Conservation (phyloP, 768 basidiomycete genomes). For the Psilocybe subaeruginosa region DNA sequence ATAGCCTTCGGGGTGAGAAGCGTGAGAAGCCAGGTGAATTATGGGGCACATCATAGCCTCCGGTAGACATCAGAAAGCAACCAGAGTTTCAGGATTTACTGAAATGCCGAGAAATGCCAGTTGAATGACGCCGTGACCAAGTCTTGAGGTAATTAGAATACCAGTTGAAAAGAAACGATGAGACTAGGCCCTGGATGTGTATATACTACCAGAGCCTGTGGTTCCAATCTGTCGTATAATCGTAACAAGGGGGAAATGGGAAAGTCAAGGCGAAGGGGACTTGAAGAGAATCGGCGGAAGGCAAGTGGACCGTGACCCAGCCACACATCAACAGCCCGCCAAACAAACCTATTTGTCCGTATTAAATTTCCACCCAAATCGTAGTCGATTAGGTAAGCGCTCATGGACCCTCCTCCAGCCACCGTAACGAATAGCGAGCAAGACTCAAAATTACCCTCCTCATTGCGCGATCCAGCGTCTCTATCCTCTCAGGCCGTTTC, state of each 20-base stretch:
- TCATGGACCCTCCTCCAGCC: slow-evolving; percentile 21
- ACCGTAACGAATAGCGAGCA: slow-evolving; percentile 2
- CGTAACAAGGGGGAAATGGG: slow-evolving; percentile 11
- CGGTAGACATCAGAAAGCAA: slow-evolving; percentile 40
- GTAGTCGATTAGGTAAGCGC: slow-evolving; percentile 19
- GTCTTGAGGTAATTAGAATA: slow-evolving; percentile 13
- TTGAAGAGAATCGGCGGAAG: slow-evolving; percentile 13
- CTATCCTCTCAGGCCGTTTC: slow-evolving; percentile 54
- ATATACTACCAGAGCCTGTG: slow-evolving; percentile 9
- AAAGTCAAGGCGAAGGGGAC: slow-evolving; percentile 17
- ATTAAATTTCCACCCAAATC: slow-evolving; percentile 27
- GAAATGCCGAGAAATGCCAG: not conserved
- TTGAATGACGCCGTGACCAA: slow-evolving; percentile 6
- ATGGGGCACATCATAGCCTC: slow-evolving; percentile 40
- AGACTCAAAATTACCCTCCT: slow-evolving; percentile 18
- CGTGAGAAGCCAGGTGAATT: slow-evolving; percentile 32
- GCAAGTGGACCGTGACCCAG: slow-evolving; percentile 20
- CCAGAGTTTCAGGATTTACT: slow-evolving; percentile 11
- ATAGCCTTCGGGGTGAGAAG: slow-evolving; percentile 36
- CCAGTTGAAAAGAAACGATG: slow-evolving; percentile 7
- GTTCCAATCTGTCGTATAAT: not conserved
- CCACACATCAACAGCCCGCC: slow-evolving; percentile 31
- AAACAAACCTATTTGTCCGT: slow-evolving; percentile 25
- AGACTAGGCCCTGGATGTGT: slow-evolving; percentile 2
- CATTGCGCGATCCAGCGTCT: slow-evolving; percentile 48